Base-by-base conservation (phyloP, 2,329 filamentous ascomycete species). In the Cordyceps tenuipes region DNA sequence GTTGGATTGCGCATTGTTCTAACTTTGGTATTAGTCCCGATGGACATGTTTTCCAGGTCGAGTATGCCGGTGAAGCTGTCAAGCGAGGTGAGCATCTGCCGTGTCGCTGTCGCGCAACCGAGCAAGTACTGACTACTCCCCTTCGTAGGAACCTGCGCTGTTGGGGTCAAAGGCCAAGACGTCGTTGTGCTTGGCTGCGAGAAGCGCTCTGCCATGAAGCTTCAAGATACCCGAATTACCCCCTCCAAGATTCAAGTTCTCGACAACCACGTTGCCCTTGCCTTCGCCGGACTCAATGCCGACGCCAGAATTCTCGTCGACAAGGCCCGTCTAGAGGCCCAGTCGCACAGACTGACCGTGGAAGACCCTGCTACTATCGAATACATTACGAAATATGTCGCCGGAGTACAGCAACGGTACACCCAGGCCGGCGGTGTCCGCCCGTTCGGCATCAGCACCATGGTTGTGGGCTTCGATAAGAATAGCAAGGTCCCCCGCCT, bases 331-430 rank as follows among this genome's bases (percentile, higher is more conserved):
- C 79, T 97, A 76, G 94, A 99, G 79, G 93, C 94, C 53, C 94
- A 99, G 78, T 96, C 91, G 68, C 94, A 99, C 79, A 89, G 94
- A 65, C 81, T 99, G 68, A 97, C 94, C 5, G 91, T 99, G 62
- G 94, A 99, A 75, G 95, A 99, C 73, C 93, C 94, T 60, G 91
- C 96, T 66, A 93, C 90, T 64, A 95, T 99, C 75, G 94, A 99
- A 79, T 99, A 99, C 82, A 97, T 99, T 72, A 97, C 94, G 70
- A 97, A 99, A 81, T 96, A 97, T 71, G 89, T 99, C 64, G 94
- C 94, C 58, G 90, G 93, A 61, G 94, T 99, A 67, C 94, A 99
- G 82, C 94, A 99, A 81, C 86, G 91, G 76, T 99, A 99, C 82
- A 99, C 94, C 52, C 94, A 99, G 81, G 96, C 91, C 71, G 94